These are phyloP conservation scores for Gryganskiella cystojenkinii DNA, from an alignment of 192 early-diverging fungal species.

Conservation along the genomic window DNA sequence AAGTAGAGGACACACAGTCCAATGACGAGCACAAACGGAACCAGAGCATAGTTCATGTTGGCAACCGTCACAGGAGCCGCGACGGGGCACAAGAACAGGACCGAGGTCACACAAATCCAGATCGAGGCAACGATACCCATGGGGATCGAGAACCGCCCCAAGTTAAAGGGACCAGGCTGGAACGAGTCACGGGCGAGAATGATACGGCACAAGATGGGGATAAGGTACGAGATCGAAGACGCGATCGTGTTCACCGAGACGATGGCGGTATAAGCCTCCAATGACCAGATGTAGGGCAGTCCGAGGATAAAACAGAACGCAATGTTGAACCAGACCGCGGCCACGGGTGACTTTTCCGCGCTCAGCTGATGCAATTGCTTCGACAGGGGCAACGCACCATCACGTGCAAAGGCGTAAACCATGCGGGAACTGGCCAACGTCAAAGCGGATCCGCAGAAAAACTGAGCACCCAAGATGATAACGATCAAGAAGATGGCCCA, in stretches of 20 bases:
- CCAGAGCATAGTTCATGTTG: slow-evolving; percentile 61
- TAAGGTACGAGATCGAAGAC: slow-evolving; percentile 59
- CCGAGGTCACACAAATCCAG: slow-evolving; percentile 57
- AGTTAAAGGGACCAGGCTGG: slow-evolving; percentile 56
- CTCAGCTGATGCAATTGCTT: slow-evolving; percentile 56
- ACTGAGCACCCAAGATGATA: slow-evolving; percentile 57
- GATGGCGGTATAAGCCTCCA: slow-evolving; percentile 61
- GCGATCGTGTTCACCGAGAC: slow-evolving; percentile 69
- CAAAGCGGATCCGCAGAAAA: slow-evolving; percentile 60
- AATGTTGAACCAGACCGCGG: slow-evolving; percentile 65
- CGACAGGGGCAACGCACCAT: slow-evolving; percentile 64
- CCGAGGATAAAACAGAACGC: slow-evolving; percentile 60
- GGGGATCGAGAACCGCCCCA: slow-evolving; percentile 55
- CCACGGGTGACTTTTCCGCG: slow-evolving; percentile 57
- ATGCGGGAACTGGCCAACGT: slow-evolving; percentile 62
- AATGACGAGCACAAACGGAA: slow-evolving; percentile 59
- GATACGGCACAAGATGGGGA: slow-evolving; percentile 61
- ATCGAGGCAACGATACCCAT: slow-evolving; percentile 47
- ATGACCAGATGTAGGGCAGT: slow-evolving; percentile 58
- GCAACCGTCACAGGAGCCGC: slow-evolving; percentile 53
- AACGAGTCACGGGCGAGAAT: slow-evolving; percentile 57
- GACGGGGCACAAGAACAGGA: slow-evolving; percentile 59
- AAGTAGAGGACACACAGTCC: slow-evolving; percentile 56
- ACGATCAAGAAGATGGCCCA: slow-evolving; percentile 61
- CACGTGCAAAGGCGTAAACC: slow-evolving; percentile 68